phyloP scores from a whole-genome alignment of 495 filamentous ascomycete species.

The Xylaria flabelliformis region DNA sequence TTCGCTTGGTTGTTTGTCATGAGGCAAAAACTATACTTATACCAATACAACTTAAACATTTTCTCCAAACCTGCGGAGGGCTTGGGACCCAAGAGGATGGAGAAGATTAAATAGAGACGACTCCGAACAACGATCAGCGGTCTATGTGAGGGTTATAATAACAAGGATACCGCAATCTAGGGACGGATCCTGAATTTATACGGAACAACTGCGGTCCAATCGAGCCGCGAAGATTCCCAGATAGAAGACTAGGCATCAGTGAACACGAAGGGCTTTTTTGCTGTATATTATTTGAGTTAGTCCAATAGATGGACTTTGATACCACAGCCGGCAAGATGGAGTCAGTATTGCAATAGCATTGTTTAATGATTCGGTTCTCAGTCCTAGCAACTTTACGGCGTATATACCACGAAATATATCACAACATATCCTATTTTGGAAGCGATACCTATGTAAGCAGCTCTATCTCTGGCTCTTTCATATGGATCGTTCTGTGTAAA shows the following conservation, averaged over 20 bases:
- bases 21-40: slow-evolving; percentile 29
- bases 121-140: slow-evolving; percentile 24
- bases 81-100: slow-evolving; percentile 28
- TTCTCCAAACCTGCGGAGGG: slow-evolving; percentile 38
- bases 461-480: neutral
- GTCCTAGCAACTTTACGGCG: neutral
- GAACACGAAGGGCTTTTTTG: slow-evolving; percentile 38
- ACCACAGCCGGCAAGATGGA: slow-evolving; percentile 14
- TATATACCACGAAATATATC: neutral
- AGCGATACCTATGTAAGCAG: neutral
- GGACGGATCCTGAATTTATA: slow-evolving; percentile 16
- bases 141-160: slow-evolving; percentile 30
- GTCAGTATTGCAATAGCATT: slow-evolving; percentile 25
- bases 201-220: slow-evolving; percentile 33
- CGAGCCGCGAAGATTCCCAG: slow-evolving; percentile 34
- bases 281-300: slow-evolving; percentile 47
- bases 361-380: slow-evolving; percentile 22
- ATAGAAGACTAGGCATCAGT: slow-evolving; percentile 36
- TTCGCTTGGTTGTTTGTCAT: slow-evolving; percentile 41
- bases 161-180: slow-evolving; percentile 20
- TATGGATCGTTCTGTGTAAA: neutral
- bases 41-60: slow-evolving; percentile 33
- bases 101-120: slow-evolving; percentile 17
- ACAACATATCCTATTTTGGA: neutral
- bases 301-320: slow-evolving; percentile 36